A percentile compares a stretch with the other conserved stretches of the same genome.
phyloP scores from a whole-genome alignment of 768 basidiomycete species.

The Lyophyllum shimeji region DNA sequence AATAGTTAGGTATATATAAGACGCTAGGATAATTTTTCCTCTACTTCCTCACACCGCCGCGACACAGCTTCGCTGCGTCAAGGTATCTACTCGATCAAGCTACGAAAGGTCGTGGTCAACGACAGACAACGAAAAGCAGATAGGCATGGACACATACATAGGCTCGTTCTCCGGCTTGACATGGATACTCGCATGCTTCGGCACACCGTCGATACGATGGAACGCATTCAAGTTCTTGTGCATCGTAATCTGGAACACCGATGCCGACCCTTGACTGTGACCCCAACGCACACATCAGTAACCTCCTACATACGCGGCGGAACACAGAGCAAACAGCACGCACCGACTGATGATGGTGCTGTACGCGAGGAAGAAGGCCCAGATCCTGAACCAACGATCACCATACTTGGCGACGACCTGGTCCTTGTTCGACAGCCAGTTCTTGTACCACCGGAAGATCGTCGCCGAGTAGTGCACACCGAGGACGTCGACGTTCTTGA shows the following conservation, averaged over 20 bases:
- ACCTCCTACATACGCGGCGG: not conserved
- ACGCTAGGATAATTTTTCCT: not conserved
- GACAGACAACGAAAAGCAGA: not conserved
- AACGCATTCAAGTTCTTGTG: slow-evolving; percentile 98
- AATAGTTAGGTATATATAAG: not conserved
- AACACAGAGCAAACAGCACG: slow-evolving; percentile 16
- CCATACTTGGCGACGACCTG: slow-evolving; percentile 89
- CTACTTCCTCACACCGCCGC: not conserved
- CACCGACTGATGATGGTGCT: slow-evolving; percentile 81
- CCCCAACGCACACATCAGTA: not conserved
- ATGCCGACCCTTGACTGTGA: slow-evolving; percentile 78
- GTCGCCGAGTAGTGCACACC: slow-evolving; percentile 98
- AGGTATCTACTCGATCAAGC: not conserved
- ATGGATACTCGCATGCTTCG: slow-evolving; percentile 79
- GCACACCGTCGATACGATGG: slow-evolving; percentile 85
- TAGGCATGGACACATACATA: slow-evolving; percentile 35
- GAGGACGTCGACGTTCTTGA: slow-evolving; percentile 94
- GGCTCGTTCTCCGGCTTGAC: slow-evolving; percentile 56
- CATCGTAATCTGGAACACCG: slow-evolving; percentile 95
- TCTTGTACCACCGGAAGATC: slow-evolving; percentile 90
- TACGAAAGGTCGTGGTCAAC: not conserved
- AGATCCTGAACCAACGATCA: slow-evolving; percentile 90
- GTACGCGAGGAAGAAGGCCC: slow-evolving; percentile 97
- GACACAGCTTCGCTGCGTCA: not conserved
- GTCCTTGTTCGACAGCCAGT: slow-evolving; percentile 94